Evolutionary conservation across 2,329 filamentous ascomycete genomes (phyloP).

Genomic region (Aspergillus candidus): DNA sequence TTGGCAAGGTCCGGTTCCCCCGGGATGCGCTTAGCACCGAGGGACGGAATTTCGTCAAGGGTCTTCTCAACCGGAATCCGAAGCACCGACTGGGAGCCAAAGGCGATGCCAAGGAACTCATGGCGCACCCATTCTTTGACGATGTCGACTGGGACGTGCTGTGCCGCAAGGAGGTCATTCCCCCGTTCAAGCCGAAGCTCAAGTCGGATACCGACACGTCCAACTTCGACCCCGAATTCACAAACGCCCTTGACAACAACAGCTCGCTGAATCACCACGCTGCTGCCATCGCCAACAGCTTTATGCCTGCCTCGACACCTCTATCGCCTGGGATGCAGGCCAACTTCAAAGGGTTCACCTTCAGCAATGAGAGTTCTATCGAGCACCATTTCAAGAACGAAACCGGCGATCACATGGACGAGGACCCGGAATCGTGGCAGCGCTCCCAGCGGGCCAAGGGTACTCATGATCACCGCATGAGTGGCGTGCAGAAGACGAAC

Average conservation of each 20-base stretch:
- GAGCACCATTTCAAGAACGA: conserved; percentile 52
- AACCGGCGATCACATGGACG: conserved; percentile 37
- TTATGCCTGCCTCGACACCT: conserved; percentile 80
- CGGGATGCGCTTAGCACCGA: conserved; percentile 90
- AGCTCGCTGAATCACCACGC: conserved; percentile 87
- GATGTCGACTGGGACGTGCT: conserved; percentile 91
- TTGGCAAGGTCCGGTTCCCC: conserved; percentile 95
- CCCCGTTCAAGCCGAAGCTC: conserved; percentile 95
- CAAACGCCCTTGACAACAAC: conserved; percentile 81
- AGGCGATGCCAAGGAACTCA: conserved; percentile 87
- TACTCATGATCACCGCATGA: conserved; percentile 39
- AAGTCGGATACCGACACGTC: conserved; percentile 94
- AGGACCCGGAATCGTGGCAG: conserved; percentile 32
- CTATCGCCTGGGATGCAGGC: conserved; percentile 93
- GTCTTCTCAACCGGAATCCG: conserved; percentile 90
- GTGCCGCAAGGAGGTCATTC: conserved; percentile 83
- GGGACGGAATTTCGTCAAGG: conserved; percentile 96
- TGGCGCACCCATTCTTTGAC: conserved; percentile 86
- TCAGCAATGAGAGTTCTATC: conserved; percentile 94
- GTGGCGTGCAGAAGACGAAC: conserved; percentile 36
- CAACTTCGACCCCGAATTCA: conserved; percentile 98
- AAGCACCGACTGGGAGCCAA: conserved; percentile 89
- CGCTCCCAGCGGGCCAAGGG: conserved; percentile 27
- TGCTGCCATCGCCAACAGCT: conserved; percentile 72
- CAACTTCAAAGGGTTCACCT: conserved; percentile 97